Percentiles rank a stretch among this genome's conserved stretches.
These are phyloP conservation scores for Pseudozyma sp. DNA, from an alignment of 1,284 basidiomycete genomes.

Conservation along the genomic window DNA sequence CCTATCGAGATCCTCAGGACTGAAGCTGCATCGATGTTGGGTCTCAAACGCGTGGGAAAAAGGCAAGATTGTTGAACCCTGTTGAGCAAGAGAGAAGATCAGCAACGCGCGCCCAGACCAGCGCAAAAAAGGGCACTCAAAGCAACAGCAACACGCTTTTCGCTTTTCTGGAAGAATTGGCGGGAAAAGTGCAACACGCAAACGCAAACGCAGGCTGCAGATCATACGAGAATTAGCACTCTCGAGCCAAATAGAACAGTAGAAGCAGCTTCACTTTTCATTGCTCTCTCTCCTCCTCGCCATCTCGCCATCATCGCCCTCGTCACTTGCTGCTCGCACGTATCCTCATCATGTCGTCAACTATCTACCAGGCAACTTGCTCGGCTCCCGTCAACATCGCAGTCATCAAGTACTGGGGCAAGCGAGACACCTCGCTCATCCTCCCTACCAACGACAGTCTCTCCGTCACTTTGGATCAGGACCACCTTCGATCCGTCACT, in stretches of 20 bases:
- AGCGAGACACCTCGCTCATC: constrained; percentile 93
- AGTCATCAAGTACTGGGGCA: constrained; percentile 95
- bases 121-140: neutral
- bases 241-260: neutral
- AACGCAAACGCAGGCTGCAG: constrained; percentile 12
- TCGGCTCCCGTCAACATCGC: constrained; percentile 97
- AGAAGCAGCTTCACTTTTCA: neutral
- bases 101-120: constrained; percentile 2
- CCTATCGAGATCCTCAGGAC: too few species aligned
- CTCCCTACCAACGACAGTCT: constrained; percentile 97
- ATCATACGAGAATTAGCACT: constrained; percentile 39
- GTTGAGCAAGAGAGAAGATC: neutral
- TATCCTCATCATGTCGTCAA: constrained; percentile 36
- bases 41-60: neutral
- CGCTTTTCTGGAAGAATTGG: constrained; percentile 15
- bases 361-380: constrained; percentile 84
- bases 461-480: constrained; percentile 95
- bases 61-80: neutral
- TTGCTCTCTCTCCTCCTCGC: neutral
- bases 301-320: constrained; percentile 2
- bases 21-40: neutral
- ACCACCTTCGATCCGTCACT: constrained; percentile 93
- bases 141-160: constrained; percentile 7
- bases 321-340: neutral
- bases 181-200: constrained; percentile 41